Conservation (phyloP, 495 filamentous ascomycete genomes). For the Astrocystis sublimbata region DNA sequence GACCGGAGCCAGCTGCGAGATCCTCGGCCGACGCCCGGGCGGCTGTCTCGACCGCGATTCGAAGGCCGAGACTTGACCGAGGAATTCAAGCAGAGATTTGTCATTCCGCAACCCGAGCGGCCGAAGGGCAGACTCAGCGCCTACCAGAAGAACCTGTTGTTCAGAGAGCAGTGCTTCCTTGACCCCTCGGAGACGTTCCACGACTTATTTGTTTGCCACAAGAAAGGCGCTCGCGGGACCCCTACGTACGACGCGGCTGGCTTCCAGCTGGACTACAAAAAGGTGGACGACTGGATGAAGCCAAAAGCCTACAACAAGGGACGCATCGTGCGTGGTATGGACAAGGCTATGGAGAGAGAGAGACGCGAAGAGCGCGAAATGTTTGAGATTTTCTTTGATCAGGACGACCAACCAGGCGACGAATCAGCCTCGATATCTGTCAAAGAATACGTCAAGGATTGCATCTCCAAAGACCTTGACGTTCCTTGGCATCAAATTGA, state of each 20-base stretch:
- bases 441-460: slow-evolving; percentile 25
- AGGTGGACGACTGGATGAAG: slow-evolving; percentile 27
- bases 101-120: slow-evolving; percentile 9
- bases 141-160: background rate
- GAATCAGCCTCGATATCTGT: background rate
- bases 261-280: slow-evolving; percentile 35
- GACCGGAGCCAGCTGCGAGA: slow-evolving; percentile 26
- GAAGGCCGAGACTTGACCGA: background rate
- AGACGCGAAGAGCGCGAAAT: slow-evolving; percentile 3
- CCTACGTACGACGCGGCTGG: slow-evolving; percentile 38
- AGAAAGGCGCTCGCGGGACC: slow-evolving; percentile 25
- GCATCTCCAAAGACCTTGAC: slow-evolving; percentile 38
- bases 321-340: slow-evolving; percentile 17
- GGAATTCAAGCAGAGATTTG: slow-evolving; percentile 19
- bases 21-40: slow-evolving; percentile 24
- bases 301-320: slow-evolving; percentile 19
- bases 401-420: background rate
- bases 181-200: slow-evolving; percentile 22
- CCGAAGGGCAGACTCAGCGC: slow-evolving; percentile 19
- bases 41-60: slow-evolving; percentile 18
- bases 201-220: slow-evolving; percentile 22
- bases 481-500: slow-evolving; percentile 37
- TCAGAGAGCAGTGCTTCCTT: background rate
- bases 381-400: slow-evolving; percentile 15
- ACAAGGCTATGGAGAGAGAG: slow-evolving; percentile 12